Percentiles rank a stretch among this genome's conserved stretches.
Conservation (phyloP, 129 eudicot species). For the Scalesia atractyloides region DNA sequence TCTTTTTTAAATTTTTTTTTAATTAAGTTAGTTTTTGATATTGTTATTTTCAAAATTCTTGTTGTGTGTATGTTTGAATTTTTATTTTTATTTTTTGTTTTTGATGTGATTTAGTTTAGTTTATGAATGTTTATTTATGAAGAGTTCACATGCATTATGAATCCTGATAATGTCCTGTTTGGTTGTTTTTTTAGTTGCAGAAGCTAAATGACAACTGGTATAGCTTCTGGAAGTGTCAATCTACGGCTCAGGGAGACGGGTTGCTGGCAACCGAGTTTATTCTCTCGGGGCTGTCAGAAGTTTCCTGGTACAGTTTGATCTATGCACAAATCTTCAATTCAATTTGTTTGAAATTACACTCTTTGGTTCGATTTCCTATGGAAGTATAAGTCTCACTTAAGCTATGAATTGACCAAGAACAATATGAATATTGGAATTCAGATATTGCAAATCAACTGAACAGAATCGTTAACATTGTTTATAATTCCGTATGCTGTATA, state of each 20-base stretch:
- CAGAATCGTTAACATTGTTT: too few relatives aligned
- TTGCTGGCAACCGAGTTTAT: constrained; percentile 44
- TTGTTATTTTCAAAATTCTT: too few relatives aligned
- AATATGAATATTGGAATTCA: too few relatives aligned
- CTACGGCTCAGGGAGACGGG: constrained; percentile 43
- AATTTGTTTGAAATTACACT: background rate
- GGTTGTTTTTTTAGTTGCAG: constrained; percentile 14
- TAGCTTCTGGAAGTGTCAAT: constrained; percentile 60
- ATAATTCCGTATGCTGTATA: too few relatives aligned
- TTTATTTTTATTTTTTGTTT: too few relatives aligned
- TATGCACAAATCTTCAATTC: background rate
- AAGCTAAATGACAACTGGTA: constrained; percentile 65
- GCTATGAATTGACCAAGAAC: too few relatives aligned
- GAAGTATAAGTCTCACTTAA: too few relatives aligned
- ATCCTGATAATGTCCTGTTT: constrained; percentile 8
- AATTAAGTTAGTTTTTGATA: too few relatives aligned
- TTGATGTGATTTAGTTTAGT: too few relatives aligned
- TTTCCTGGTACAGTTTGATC: constrained; percentile 56
- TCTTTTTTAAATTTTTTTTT: too few relatives aligned
- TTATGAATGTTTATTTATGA: background rate
- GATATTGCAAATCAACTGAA: too few relatives aligned
- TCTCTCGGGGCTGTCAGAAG: constrained; percentile 43
- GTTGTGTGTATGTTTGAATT: too few relatives aligned
- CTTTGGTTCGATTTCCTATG: background rate
- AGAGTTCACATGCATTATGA: constrained; percentile 1